A percentile compares a stretch with the other conserved stretches of the same genome.
Evolutionary conservation across 768 basidiomycete species (phyloP).

Genomic region (Tricholoma saponaceum): DNA sequence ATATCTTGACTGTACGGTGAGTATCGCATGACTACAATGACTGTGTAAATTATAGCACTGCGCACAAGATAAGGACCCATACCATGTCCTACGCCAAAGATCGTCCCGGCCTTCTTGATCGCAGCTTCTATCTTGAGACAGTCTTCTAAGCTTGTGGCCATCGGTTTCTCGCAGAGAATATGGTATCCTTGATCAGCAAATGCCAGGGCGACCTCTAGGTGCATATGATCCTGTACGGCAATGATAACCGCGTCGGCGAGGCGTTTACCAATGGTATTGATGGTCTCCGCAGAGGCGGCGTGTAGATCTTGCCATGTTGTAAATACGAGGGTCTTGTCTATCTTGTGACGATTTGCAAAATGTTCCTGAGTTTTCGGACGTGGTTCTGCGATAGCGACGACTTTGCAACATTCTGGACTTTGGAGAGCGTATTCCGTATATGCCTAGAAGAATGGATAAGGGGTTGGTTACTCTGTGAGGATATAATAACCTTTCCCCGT

Average conservation of each 20-base stretch:
- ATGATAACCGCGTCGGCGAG: constrained; percentile 82
- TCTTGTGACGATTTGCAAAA: constrained; percentile 51
- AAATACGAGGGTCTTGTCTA: constrained; percentile 72
- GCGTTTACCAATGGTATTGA: constrained; percentile 58
- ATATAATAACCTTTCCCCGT: constrained; percentile 59
- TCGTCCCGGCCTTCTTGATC: constrained; percentile 61
- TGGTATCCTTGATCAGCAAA: constrained; percentile 83
- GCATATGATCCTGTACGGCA: constrained; percentile 78
- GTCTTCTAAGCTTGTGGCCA: constrained; percentile 73
- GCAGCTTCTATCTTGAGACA: constrained; percentile 74
- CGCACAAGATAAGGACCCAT: constrained; percentile 11
- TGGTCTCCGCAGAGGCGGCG: constrained; percentile 61
- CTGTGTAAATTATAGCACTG: neutral
- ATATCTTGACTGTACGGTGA: constrained; percentile 78
- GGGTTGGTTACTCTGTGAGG: neutral
- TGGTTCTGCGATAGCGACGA: constrained; percentile 86
- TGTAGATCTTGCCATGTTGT: constrained; percentile 67
- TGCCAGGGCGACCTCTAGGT: constrained; percentile 66
- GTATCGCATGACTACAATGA: constrained; percentile 69
- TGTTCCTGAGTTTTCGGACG: constrained; percentile 56
- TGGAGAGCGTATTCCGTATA: constrained; percentile 63
- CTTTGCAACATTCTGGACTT: constrained; percentile 60
- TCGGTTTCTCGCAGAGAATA: constrained; percentile 90
- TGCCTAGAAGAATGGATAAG: constrained; percentile 30
- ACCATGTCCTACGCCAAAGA: constrained; percentile 91